These are phyloP conservation scores for Suillus subaureus DNA, from an alignment of 768 basidiomycete species.

Conservation along the genomic window DNA sequence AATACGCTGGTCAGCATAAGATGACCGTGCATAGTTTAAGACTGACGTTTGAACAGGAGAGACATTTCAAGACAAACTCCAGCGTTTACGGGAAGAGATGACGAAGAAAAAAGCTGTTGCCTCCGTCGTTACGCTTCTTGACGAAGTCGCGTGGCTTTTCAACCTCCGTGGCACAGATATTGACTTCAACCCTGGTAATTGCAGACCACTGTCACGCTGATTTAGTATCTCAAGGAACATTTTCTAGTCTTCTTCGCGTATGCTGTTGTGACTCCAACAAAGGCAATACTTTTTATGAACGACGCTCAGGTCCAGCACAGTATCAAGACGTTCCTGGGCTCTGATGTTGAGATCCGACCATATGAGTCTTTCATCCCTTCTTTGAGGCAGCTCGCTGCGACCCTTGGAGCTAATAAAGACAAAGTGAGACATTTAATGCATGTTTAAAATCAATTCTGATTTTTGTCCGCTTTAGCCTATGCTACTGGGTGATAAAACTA, in stretches of 20 bases:
- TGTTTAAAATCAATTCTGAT: conserved; percentile 19
- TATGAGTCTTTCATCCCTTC: conserved; percentile 72
- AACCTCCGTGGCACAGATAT: conserved; percentile 94
- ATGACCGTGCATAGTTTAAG: not conserved
- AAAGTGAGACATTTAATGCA: conserved; percentile 27
- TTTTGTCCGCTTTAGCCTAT: conserved; percentile 53
- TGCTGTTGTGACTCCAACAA: conserved; percentile 67
- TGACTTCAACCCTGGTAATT: conserved; percentile 74
- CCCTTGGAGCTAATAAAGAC: conserved; percentile 37
- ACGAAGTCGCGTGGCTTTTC: conserved; percentile 94
- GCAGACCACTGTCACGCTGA: conserved; percentile 4
- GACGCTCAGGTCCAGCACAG: conserved; percentile 44
- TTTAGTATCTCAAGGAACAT: not conserved
- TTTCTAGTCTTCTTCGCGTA: conserved; percentile 87
- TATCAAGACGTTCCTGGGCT: conserved; percentile 51
- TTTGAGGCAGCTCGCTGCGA: conserved; percentile 51
- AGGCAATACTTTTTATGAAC: conserved; percentile 71
- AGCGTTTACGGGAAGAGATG: conserved; percentile 63
- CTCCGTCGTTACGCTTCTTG: conserved; percentile 83
- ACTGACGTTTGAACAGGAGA: conserved; percentile 44
- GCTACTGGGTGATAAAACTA: conserved; percentile 75
- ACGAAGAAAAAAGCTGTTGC: conserved; percentile 57
- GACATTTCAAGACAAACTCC: conserved; percentile 67
- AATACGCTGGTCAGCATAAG: conserved; percentile 62
- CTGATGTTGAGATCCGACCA: conserved; percentile 62